A percentile compares a stretch with the other conserved stretches of the same genome.
phyloP scores from a whole-genome alignment of 371 early-diverging fungal genomes.

The Mucor piriformis region DNA sequence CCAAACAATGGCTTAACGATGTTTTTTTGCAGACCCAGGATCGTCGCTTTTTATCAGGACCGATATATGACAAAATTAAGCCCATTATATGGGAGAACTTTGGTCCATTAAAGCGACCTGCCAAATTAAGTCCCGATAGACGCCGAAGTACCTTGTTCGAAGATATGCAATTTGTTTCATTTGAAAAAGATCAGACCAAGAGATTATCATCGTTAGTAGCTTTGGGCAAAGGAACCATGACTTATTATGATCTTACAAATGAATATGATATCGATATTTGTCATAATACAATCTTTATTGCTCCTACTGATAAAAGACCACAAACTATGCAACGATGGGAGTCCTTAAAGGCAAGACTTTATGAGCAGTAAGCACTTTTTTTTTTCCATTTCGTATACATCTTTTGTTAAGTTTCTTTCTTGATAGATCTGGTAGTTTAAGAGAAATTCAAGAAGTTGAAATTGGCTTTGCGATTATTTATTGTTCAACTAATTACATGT shows the following conservation, averaged over 20 bases:
- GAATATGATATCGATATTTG: not conserved
- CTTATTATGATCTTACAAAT: not conserved
- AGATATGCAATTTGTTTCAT: conserved; percentile 10
- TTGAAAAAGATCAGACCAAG: conserved; percentile 3
- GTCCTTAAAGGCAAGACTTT: not conserved
- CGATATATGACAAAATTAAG: not conserved
- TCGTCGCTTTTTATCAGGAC: not conserved
- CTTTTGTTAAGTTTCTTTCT: not conserved
- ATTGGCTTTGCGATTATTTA: not conserved
- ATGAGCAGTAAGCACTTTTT: not conserved
- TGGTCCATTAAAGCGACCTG: not conserved
- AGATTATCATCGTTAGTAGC: not conserved
- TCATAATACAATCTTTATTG: not conserved
- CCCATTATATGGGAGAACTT: conserved; percentile 1
- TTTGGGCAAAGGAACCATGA: not conserved
- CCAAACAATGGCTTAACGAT: conserved; percentile 2
- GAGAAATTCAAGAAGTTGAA: conserved; percentile 1
- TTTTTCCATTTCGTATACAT: not conserved
- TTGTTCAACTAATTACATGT: conserved; percentile 1
- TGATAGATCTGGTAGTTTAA: not conserved
- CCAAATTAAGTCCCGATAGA: not conserved
- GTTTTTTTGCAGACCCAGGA: not conserved
- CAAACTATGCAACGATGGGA: not conserved
- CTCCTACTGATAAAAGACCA: not conserved
- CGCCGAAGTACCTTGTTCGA: conserved; percentile 5